Evolutionary conservation across 129 eudicot species (phyloP).

Genomic region (Saposhnikovia divaricata): DNA sequence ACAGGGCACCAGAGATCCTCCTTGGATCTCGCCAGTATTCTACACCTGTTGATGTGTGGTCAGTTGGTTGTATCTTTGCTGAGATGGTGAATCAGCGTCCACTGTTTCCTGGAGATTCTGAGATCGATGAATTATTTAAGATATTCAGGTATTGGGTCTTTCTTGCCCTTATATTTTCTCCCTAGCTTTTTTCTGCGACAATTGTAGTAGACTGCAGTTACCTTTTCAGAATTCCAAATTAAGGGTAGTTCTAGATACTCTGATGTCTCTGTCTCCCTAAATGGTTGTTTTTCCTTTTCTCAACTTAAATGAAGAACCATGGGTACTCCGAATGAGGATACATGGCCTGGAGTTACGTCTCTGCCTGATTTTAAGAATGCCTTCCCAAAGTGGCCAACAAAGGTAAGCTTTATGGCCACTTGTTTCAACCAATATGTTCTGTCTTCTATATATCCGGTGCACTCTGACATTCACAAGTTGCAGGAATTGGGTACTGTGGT

Average conservation of each 20-base stretch:
- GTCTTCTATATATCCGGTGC: background rate
- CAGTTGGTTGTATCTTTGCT: constrained; percentile 96
- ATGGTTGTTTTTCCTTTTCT: background rate
- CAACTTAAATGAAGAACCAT: constrained; percentile 39
- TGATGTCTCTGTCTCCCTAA: background rate
- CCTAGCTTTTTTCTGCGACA: background rate
- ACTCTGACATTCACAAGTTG: background rate
- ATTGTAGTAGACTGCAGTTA: background rate
- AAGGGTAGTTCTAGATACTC: background rate
- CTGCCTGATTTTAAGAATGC: constrained; percentile 78
- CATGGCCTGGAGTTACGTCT: constrained; percentile 96
- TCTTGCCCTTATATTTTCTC: background rate
- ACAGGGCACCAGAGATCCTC: constrained; percentile 94
- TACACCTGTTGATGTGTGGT: constrained; percentile 97
- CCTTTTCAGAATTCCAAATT: background rate
- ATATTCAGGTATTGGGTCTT: constrained; percentile 61
- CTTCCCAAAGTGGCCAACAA: constrained; percentile 79
- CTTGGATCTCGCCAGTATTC: constrained; percentile 87
- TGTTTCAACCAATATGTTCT: background rate
- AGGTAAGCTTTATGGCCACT: constrained; percentile 34
- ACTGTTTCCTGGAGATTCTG: constrained; percentile 94
- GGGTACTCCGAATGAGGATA: constrained; percentile 94
- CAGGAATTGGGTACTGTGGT: constrained; percentile 78
- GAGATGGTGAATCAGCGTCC: constrained; percentile 89
- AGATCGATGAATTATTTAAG: constrained; percentile 76